Evolutionary conservation across 75 land plant species (phyloP).

Genomic region (Cupressus sempervirens): DNA sequence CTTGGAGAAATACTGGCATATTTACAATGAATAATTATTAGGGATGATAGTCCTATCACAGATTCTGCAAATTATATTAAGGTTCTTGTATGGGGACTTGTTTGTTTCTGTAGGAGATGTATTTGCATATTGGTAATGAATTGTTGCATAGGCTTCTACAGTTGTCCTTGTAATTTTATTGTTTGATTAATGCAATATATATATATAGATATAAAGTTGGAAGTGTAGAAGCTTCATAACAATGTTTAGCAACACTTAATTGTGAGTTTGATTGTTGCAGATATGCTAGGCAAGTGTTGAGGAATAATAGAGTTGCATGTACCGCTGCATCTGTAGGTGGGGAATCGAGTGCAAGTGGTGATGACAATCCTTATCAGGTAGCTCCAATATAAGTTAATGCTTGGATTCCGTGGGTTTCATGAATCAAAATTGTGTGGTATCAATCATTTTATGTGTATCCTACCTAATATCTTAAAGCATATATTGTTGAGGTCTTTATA

Average conservation of each 20-base stretch:
- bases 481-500: not conserved
- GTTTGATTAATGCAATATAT: not conserved
- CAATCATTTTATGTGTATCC: not conserved
- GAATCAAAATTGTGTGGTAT: not conserved
- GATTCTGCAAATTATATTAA: not conserved
- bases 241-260: not conserved
- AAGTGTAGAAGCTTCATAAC: not conserved
- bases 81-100: not conserved
- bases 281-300: not conserved
- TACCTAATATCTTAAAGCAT: not conserved
- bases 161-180: no score
- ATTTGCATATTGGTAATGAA: no score
- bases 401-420: not conserved
- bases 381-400: not conserved
- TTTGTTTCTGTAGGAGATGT: no score
- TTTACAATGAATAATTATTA: not conserved
- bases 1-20: not conserved
- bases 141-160: no score
- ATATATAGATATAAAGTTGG: no score
- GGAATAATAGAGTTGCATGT: slow-evolving; percentile 12
- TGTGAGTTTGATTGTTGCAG: slow-evolving; percentile 1
- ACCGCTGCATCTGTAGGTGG: slow-evolving; percentile 48
- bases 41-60: not conserved
- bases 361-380: slow-evolving; percentile 64
- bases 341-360: slow-evolving; percentile 29